phyloP scores from a whole-genome alignment of 306 rosid genomes.

The Citrullus colocynthis region DNA sequence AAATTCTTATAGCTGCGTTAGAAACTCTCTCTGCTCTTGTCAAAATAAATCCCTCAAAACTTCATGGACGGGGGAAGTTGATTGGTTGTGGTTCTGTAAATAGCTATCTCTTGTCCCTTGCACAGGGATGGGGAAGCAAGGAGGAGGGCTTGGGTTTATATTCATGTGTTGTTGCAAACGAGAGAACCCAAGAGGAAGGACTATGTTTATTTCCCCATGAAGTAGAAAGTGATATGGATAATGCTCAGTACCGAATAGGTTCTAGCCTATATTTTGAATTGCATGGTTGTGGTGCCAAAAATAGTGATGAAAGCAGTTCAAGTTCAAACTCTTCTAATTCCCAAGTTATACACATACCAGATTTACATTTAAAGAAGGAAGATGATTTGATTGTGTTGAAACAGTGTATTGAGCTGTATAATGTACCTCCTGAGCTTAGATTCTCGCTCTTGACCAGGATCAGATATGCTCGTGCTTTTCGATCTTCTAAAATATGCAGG shows the following conservation, averaged over 20 bases:
- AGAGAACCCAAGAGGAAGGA: constrained; percentile 59
- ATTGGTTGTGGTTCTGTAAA: constrained; percentile 86
- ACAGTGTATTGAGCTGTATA: constrained; percentile 63
- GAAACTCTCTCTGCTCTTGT: constrained; percentile 91
- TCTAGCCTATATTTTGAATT: constrained; percentile 88
- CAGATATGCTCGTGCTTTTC: constrained; percentile 86
- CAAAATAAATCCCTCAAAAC: constrained; percentile 83
- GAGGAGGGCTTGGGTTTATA: constrained; percentile 93
- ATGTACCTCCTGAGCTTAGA: constrained; percentile 63
- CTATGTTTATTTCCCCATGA: constrained; percentile 75
- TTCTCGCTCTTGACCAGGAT: constrained; percentile 78
- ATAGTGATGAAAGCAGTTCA: constrained; percentile 28
- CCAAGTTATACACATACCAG: constrained; percentile 69
- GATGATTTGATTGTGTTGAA: constrained; percentile 64
- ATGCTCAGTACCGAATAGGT: constrained; percentile 60
- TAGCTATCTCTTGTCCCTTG: constrained; percentile 73
- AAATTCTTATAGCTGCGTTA: constrained; percentile 64
- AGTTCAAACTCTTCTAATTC: constrained; percentile 32
- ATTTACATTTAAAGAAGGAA: constrained; percentile 65
- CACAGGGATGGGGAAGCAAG: constrained; percentile 99
- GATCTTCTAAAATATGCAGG: constrained; percentile 69
- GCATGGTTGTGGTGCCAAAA: constrained; percentile 46
- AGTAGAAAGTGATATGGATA: constrained; percentile 44
- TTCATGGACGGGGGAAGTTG: constrained; percentile 88
- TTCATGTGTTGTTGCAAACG: constrained; percentile 78